Evolutionary conservation across 352 stramenopile genomes (phyloP).

Genomic region (Globisporangium solare): DNA sequence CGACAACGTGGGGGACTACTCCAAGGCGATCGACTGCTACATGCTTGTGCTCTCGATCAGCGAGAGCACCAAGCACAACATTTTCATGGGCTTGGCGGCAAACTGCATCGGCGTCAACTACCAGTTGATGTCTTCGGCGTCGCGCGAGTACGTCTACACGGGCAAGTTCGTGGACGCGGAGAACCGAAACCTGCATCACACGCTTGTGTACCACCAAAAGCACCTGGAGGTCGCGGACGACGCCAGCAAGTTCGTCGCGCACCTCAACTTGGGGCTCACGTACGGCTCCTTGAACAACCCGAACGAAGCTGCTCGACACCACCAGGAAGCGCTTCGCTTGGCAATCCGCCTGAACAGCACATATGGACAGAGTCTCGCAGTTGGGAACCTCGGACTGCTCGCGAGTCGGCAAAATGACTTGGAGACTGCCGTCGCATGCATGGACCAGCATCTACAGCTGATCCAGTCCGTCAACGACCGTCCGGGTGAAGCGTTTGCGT

Average conservation of each 20-base stretch:
- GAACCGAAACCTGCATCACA: constrained; percentile 43
- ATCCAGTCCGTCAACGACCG: constrained; percentile 81
- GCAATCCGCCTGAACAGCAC: constrained; percentile 82
- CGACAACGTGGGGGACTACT: constrained; percentile 85
- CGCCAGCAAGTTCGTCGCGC: constrained; percentile 82
- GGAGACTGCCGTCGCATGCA: constrained; percentile 72
- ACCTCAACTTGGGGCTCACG: constrained; percentile 84
- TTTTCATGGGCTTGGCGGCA: constrained; percentile 71
- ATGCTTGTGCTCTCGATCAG: constrained; percentile 83
- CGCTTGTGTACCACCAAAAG: constrained; percentile 65
- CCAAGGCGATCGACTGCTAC: constrained; percentile 83
- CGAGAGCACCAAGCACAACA: constrained; percentile 67
- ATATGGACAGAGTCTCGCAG: constrained; percentile 82
- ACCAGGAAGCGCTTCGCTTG: constrained; percentile 84
- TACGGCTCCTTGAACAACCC: constrained; percentile 57
- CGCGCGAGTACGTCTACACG: constrained; percentile 67
- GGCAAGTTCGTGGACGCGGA: constrained; percentile 57
- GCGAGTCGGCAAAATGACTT: constrained; percentile 80
- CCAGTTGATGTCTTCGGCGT: constrained; percentile 59
- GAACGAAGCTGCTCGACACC: constrained; percentile 71
- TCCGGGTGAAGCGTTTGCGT: constrained; percentile 75
- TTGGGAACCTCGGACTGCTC: constrained; percentile 84
- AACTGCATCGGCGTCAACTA: constrained; percentile 90
- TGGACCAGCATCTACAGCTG: constrained; percentile 89
- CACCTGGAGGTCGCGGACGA: constrained; percentile 78